These are phyloP conservation scores for Sechiopsis laciniata DNA, from an alignment of 306 rosid species.

Conservation along the genomic window DNA sequence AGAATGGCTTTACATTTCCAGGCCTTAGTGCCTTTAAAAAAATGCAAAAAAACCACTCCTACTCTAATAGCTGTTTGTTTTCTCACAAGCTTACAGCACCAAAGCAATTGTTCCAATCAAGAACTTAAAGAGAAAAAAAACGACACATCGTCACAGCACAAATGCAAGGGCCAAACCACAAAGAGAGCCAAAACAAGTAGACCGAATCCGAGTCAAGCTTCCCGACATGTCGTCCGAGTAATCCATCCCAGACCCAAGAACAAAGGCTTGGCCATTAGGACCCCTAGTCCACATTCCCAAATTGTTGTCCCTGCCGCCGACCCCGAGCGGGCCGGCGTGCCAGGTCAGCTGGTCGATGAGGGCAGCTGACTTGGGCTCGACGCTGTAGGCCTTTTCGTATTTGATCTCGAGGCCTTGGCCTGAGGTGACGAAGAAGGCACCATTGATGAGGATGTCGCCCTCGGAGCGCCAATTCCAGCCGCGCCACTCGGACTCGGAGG, in stretches of 20 bases:
- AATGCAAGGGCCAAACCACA: neutral
- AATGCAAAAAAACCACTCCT: no score
- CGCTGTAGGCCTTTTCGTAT: slow-evolving; percentile 64
- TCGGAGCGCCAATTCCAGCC: slow-evolving; percentile 84
- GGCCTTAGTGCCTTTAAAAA: neutral
- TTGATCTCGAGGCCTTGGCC: slow-evolving; percentile 42
- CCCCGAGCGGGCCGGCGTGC: slow-evolving; percentile 73
- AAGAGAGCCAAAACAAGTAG: neutral
- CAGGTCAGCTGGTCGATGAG: slow-evolving; percentile 53
- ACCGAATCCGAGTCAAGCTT: slow-evolving; percentile 4
- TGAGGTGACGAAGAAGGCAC: slow-evolving; percentile 64
- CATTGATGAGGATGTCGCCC: slow-evolving; percentile 73
- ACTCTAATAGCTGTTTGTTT: neutral
- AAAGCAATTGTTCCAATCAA: slow-evolving; percentile 6
- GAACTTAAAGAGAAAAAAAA: neutral
- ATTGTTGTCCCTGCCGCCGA: slow-evolving; percentile 70
- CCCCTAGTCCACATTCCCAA: slow-evolving; percentile 54
- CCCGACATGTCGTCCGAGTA: slow-evolving; percentile 51
- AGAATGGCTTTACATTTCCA: slow-evolving; percentile 12
- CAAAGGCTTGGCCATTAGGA: slow-evolving; percentile 29
- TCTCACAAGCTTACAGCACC: neutral
- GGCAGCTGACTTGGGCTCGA: slow-evolving; percentile 58
- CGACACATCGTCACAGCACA: neutral
- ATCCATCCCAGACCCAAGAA: slow-evolving; percentile 34
- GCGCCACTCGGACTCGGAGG: slow-evolving; percentile 49